phyloP scores from a whole-genome alignment of 768 basidiomycete genomes.

The Phanerodontia chrysosporium region DNA sequence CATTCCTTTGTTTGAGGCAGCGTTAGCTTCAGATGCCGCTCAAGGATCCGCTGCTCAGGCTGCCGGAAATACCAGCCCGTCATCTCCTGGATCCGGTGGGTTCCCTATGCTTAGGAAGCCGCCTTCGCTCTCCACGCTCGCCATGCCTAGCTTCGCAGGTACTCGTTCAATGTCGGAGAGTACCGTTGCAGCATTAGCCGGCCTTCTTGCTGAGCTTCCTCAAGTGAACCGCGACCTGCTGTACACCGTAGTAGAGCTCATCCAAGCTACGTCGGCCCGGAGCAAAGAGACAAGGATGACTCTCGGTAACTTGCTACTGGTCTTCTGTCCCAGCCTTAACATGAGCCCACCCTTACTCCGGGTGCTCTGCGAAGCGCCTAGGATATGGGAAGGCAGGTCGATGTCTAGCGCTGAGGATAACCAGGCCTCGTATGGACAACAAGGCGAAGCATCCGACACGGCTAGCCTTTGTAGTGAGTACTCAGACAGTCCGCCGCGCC shows the following conservation, averaged over 20 bases:
- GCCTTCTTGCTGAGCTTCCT: constrained; percentile 67
- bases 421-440: background rate
- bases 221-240: constrained; percentile 82
- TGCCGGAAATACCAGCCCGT: constrained; percentile 9
- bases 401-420: background rate
- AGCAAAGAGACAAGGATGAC: constrained; percentile 87
- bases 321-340: constrained; percentile 83
- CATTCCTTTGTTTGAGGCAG: constrained; percentile 74
- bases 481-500: background rate
- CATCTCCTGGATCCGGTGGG: constrained; percentile 2
- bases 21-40: constrained; percentile 44
- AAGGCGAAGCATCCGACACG: background rate
- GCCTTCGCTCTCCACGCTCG: constrained; percentile 75
- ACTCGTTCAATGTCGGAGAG: constrained; percentile 57
- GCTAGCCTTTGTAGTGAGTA: constrained; percentile 2
- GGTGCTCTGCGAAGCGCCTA: constrained; percentile 66
- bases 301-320: constrained; percentile 78
- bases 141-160: constrained; percentile 62
- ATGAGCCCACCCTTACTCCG: constrained; percentile 73
- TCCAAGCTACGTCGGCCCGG: constrained; percentile 66
- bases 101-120: constrained; percentile 54
- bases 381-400: constrained; percentile 49
- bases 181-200: constrained; percentile 53
- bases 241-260: constrained; percentile 74
- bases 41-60: background rate